These are phyloP conservation scores for Erodium trifolium DNA, from an alignment of 441 rosid genomes.

Conservation along the genomic window DNA sequence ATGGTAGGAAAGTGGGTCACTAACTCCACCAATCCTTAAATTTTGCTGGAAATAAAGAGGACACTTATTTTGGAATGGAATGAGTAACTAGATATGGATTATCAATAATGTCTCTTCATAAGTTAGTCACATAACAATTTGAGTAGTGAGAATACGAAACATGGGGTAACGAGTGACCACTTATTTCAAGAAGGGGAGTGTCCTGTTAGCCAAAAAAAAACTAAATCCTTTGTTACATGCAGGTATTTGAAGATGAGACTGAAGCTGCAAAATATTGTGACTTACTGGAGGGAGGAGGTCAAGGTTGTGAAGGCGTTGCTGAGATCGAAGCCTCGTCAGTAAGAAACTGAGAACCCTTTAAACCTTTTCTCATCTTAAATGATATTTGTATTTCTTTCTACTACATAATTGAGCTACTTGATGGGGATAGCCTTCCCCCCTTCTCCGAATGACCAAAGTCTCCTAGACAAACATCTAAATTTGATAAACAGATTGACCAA, in stretches of 20 bases:
- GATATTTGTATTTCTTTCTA: not conserved
- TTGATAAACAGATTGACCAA: not conserved
- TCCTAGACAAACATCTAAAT: not conserved
- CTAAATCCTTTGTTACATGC: not conserved
- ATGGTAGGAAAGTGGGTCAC: not conserved
- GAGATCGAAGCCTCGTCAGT: conserved; percentile 94
- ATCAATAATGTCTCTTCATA: not conserved
- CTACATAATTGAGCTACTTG: not conserved
- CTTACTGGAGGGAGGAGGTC: conserved; percentile 86
- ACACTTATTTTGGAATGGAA: not conserved
- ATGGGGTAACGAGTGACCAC: not conserved
- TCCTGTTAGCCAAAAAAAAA: not conserved
- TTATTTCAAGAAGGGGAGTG: not conserved
- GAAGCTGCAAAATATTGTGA: conserved; percentile 88
- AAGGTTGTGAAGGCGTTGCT: conserved; percentile 94
- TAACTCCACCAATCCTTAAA: not conserved
- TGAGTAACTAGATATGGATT: not conserved
- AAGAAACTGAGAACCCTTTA: conserved; percentile 25
- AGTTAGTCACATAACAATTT: not conserved
- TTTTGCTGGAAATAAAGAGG: not conserved
- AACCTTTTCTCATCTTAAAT: not conserved
- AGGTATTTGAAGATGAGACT: conserved; percentile 89
- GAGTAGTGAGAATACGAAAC: not conserved
- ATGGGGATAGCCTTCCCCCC: not conserved
- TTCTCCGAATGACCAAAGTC: not conserved